These are phyloP conservation scores for Coemansia biformis DNA, from an alignment of 192 early-diverging fungal species.

Conservation along the genomic window DNA sequence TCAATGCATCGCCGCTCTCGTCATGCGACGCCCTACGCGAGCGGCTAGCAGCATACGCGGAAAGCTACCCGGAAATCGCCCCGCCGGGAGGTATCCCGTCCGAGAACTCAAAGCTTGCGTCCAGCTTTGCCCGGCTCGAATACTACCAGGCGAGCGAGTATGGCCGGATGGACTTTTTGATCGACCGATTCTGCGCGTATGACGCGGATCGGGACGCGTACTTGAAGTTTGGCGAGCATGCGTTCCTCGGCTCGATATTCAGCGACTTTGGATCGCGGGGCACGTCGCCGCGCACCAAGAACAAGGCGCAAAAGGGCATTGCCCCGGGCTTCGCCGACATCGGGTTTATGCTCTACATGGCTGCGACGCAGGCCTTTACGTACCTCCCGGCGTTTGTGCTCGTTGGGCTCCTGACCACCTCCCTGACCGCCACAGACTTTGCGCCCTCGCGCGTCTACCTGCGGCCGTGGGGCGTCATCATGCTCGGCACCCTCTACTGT, in stretches of 20 bases:
- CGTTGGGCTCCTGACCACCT: constrained; percentile 28
- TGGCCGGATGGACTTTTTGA: constrained; percentile 38
- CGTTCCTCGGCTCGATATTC: constrained; percentile 36
- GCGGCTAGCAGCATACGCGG: constrained; percentile 10
- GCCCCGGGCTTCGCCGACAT: constrained; percentile 22
- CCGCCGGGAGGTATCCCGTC: constrained; percentile 20
- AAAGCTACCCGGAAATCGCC: constrained; percentile 6
- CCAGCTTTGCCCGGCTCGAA: constrained; percentile 3
- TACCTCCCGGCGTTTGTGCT: constrained; percentile 40
- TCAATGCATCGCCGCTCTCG: constrained; percentile 10
- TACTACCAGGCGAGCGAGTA: constrained; percentile 37
- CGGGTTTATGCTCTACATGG: constrained; percentile 19
- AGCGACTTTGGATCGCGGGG: constrained; percentile 35
- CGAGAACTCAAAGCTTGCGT: constrained; percentile 1
- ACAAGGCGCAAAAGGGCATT: constrained; percentile 1
- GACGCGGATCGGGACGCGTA: constrained; percentile 35
- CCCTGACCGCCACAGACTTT: constrained; percentile 25
- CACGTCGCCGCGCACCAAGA: constrained; percentile 12
- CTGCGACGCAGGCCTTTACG: constrained; percentile 11
- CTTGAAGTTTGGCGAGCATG: constrained; percentile 38
- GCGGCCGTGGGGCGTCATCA: constrained; percentile 36
- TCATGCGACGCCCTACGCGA: constrained; percentile 23
- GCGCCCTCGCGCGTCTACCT: constrained; percentile 32
- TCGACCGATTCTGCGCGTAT: constrained; percentile 40
- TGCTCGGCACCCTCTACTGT: constrained; percentile 13